Evolutionary conservation across 805 yeast genomes (phyloP).

Genomic region (Lachancea lanzarotensis): DNA sequence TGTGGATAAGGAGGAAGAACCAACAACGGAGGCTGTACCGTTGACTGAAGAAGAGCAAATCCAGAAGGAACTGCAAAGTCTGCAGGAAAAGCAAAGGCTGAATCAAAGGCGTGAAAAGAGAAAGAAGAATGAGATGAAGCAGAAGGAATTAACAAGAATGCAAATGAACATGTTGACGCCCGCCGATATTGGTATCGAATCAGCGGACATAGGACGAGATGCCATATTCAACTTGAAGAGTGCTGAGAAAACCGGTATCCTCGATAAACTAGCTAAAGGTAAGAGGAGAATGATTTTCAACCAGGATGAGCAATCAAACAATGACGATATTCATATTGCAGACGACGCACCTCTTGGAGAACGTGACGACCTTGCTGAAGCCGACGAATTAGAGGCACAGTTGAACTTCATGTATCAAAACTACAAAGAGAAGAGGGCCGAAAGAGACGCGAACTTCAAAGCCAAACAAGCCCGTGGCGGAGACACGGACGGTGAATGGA

Average conservation of each 20-base stretch:
- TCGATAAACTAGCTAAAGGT: conserved; percentile 69
- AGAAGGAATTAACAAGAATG: conserved; percentile 82
- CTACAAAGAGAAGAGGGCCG: conserved; percentile 61
- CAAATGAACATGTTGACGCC: conserved; percentile 96
- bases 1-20: conserved; percentile 48
- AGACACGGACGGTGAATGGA: conserved; percentile 71
- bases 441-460: conserved; percentile 59
- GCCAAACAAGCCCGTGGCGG: conserved; percentile 73
- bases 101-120: conserved; percentile 76
- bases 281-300: conserved; percentile 57
- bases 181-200: conserved; percentile 88
- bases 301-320: conserved; percentile 47
- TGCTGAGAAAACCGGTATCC: conserved; percentile 84
- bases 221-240: conserved; percentile 72
- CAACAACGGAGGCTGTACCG: conserved; percentile 57
- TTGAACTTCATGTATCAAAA: conserved; percentile 74
- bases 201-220: conserved; percentile 72
- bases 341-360: conserved; percentile 35
- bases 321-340: conserved; percentile 51
- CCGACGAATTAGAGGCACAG: conserved; percentile 70
- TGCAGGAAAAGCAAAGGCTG: conserved; percentile 64
- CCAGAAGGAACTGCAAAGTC: conserved; percentile 72
- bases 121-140: conserved; percentile 72
- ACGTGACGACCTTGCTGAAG: conserved; percentile 39
- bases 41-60: conserved; percentile 85